phyloP scores from a whole-genome alignment of 768 basidiomycete genomes.

The Suillus brevipes region DNA sequence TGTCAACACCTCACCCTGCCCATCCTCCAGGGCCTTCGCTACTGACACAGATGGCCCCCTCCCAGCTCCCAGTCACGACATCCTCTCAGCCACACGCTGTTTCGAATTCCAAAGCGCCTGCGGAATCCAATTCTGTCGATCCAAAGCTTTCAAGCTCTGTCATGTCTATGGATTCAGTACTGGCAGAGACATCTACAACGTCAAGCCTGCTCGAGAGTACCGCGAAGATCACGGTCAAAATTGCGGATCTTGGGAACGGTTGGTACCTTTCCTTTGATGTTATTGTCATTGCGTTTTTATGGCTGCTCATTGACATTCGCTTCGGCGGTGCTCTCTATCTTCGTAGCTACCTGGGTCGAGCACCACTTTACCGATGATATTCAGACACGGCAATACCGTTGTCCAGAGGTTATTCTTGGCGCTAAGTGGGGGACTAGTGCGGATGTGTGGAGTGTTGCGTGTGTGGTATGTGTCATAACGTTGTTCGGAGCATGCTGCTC shows the following conservation, averaged over 20 bases:
- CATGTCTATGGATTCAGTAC: constrained; percentile 29
- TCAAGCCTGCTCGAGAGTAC: constrained; percentile 36
- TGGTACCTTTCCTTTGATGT: constrained; percentile 27
- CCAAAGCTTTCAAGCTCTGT: constrained; percentile 29
- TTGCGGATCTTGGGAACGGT: constrained; percentile 97
- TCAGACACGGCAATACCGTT: constrained; percentile 95
- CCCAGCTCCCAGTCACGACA: constrained; percentile 17
- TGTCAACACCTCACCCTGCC: constrained; percentile 35
- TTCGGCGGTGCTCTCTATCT: constrained; percentile 5
- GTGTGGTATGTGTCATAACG: constrained; percentile 55
- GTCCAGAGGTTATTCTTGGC: constrained; percentile 96
- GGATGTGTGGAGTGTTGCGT: constrained; percentile 96
- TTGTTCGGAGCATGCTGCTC: constrained; percentile 4
- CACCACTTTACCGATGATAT: constrained; percentile 99
- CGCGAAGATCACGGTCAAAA: constrained; percentile 94
- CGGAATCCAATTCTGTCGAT: constrained; percentile 18
- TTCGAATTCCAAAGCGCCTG: constrained; percentile 20
- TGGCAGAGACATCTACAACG: constrained; percentile 25
- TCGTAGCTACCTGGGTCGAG: constrained; percentile 76
- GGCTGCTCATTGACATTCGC: constrained; percentile 11
- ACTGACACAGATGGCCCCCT: constrained; percentile 68
- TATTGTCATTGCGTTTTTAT: not conserved
- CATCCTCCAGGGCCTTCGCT: constrained; percentile 63
- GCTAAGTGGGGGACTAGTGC: constrained; percentile 95
- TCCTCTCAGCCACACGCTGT: constrained; percentile 31